These are phyloP conservation scores for Dactylella cylindrospora DNA, from an alignment of 2,329 filamentous ascomycete species.

Conservation along the genomic window DNA sequence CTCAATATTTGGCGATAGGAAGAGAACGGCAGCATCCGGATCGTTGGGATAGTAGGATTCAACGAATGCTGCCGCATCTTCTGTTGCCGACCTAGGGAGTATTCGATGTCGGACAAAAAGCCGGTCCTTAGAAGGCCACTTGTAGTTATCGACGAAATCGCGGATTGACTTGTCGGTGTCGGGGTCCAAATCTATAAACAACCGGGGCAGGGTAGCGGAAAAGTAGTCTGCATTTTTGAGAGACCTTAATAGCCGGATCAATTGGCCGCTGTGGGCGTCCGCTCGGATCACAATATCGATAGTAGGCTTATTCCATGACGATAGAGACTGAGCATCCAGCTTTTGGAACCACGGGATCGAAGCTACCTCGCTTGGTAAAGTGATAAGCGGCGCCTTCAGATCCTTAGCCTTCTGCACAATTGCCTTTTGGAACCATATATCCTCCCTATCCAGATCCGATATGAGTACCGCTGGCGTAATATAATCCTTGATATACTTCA, in stretches of 20 bases:
- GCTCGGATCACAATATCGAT: slow-evolving; percentile 85
- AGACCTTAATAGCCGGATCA: slow-evolving; percentile 75
- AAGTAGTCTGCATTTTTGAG: slow-evolving; percentile 74
- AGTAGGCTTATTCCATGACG: slow-evolving; percentile 74
- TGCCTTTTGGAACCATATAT: slow-evolving; percentile 66
- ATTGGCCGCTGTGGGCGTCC: slow-evolving; percentile 68
- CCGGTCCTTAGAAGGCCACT: slow-evolving; percentile 66
- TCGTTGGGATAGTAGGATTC: slow-evolving; percentile 83
- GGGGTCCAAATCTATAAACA: slow-evolving; percentile 81
- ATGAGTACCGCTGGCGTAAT: slow-evolving; percentile 77
- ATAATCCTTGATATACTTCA: slow-evolving; percentile 71
- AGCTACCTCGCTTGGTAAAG: slow-evolving; percentile 66
- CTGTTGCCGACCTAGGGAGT: slow-evolving; percentile 60
- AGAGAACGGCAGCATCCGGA: slow-evolving; percentile 66
- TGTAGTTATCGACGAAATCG: slow-evolving; percentile 64
- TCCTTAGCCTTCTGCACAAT: slow-evolving; percentile 60
- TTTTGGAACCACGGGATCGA: slow-evolving; percentile 75
- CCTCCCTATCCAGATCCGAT: slow-evolving; percentile 69
- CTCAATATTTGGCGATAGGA: slow-evolving; percentile 79
- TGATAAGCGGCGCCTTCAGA: slow-evolving; percentile 67
- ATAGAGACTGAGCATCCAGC: slow-evolving; percentile 71
- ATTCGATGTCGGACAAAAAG: slow-evolving; percentile 77
- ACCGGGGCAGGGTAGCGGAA: slow-evolving; percentile 66
- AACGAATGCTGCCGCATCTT: slow-evolving; percentile 71
- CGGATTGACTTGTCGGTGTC: slow-evolving; percentile 64